A percentile compares a stretch with the other conserved stretches of the same genome.
phyloP scores from a whole-genome alignment of 2,329 filamentous ascomycete species.

The Aureobasidium namibiae region DNA sequence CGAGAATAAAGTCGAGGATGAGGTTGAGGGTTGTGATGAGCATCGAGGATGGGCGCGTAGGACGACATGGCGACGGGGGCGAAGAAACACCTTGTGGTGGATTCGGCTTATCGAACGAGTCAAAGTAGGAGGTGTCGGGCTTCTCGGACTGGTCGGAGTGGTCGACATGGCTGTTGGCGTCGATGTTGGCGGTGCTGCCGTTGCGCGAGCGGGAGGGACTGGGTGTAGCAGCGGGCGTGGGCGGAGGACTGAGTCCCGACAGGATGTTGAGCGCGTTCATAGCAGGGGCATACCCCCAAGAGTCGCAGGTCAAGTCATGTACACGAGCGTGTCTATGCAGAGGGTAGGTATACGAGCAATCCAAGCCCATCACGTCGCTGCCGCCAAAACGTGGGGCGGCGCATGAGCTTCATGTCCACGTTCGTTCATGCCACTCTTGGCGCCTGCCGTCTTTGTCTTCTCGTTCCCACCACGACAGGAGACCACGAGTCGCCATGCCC shows the following conservation, averaged over 20 bases:
- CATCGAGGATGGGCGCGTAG: conserved; percentile 61
- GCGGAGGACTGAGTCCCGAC: conserved; percentile 57
- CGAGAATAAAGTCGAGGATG: conserved; percentile 68
- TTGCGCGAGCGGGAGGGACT: conserved; percentile 39
- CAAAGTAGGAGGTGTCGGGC: conserved; percentile 47
- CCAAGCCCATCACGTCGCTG: background rate
- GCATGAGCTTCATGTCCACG: background rate
- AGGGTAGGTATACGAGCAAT: background rate
- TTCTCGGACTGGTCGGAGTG: conserved; percentile 28
- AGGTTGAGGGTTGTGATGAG: conserved; percentile 70
- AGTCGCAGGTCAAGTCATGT: background rate
- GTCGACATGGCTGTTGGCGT: conserved; percentile 30
- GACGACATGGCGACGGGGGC: conserved; percentile 39
- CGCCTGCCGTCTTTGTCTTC: background rate
- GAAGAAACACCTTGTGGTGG: conserved; percentile 26
- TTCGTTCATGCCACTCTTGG: too few relatives aligned
- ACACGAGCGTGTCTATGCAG: background rate
- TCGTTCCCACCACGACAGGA: background rate
- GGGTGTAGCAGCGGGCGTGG: conserved; percentile 20
- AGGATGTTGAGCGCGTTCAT: conserved; percentile 96
- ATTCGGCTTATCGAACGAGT: conserved; percentile 32
- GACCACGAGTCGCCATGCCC: background rate
- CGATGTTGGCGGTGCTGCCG: conserved; percentile 35
- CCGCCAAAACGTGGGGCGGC: background rate
- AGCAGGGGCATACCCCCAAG: conserved; percentile 34